Evolutionary conservation across 257 asterid genomes (phyloP).

Genomic region (Penstemon newberryi): DNA sequence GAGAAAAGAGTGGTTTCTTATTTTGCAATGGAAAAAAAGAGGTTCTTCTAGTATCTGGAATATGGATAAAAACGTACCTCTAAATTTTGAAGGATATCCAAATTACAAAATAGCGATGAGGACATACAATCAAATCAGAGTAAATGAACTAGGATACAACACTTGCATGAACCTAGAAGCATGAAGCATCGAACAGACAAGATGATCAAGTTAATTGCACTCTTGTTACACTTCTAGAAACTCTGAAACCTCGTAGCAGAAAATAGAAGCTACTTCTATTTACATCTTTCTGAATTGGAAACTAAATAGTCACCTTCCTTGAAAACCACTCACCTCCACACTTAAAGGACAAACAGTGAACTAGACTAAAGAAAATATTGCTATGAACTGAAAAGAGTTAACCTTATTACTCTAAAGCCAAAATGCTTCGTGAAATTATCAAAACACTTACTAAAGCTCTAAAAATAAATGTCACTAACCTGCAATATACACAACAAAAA

Average conservation of each 20-base stretch:
- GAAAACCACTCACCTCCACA: neutral
- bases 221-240: neutral
- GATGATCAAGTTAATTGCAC: neutral
- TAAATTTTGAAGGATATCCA: neutral
- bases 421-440: neutral
- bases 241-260: neutral
- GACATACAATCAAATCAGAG: neutral
- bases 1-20: too few species aligned
- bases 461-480: conserved; percentile 40
- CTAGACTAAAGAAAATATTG: neutral
- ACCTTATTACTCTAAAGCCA: neutral
- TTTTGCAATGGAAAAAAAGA: too few species aligned
- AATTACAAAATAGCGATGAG: neutral
- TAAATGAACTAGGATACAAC: neutral
- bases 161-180: neutral
- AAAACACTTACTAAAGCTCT: neutral
- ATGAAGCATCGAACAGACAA: neutral
- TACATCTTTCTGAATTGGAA: neutral
- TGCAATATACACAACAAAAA: conserved; percentile 78
- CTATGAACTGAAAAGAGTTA: neutral
- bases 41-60: neutral
- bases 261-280: neutral
- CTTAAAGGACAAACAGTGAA: neutral
- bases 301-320: neutral
- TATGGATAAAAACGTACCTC: neutral